Conservation (phyloP, 805 yeast species). For the Yarrowia sp. region DNA sequence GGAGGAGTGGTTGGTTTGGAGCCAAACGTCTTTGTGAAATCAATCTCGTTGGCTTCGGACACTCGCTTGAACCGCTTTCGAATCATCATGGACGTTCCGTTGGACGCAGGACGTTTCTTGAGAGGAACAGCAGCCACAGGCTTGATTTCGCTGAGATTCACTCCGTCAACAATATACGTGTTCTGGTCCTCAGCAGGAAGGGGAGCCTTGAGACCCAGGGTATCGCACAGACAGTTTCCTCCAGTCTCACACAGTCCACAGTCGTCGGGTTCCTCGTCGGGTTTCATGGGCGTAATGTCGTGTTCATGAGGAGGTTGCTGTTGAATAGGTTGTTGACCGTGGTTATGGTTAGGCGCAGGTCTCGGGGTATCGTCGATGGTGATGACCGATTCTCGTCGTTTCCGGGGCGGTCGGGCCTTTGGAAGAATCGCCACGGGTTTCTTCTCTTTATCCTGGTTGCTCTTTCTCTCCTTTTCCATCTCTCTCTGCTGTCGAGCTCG, state of each 20-base stretch:
- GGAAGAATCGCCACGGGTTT: constrained; percentile 13
- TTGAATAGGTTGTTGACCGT: neutral
- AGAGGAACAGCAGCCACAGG: constrained; percentile 75
- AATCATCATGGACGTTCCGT: constrained; percentile 17
- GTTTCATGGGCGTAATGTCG: constrained; percentile 10
- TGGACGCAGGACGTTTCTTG: constrained; percentile 44
- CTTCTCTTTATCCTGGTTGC: constrained; percentile 1
- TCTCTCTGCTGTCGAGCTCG: constrained; percentile 31
- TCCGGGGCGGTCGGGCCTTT: constrained; percentile 13
- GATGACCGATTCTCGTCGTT: constrained; percentile 14
- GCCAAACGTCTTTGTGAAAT: constrained; percentile 35
- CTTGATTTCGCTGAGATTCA: constrained; percentile 54
- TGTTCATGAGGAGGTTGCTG: neutral
- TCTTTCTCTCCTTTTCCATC: constrained; percentile 30
- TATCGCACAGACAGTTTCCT: constrained; percentile 49
- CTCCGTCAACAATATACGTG: constrained; percentile 9
- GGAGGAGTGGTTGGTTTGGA: constrained; percentile 22
- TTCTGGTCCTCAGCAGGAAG: constrained; percentile 36
- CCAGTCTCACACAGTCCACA: constrained; percentile 50
- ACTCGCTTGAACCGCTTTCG: constrained; percentile 41
- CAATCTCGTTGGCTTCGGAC: constrained; percentile 38
- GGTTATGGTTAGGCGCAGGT: neutral
- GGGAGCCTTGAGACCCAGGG: constrained; percentile 48
- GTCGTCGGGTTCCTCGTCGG: constrained; percentile 41
- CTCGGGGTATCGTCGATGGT: constrained; percentile 1